phyloP scores from a whole-genome alignment of 192 early-diverging fungal species.

The Diversispora eburnea region DNA sequence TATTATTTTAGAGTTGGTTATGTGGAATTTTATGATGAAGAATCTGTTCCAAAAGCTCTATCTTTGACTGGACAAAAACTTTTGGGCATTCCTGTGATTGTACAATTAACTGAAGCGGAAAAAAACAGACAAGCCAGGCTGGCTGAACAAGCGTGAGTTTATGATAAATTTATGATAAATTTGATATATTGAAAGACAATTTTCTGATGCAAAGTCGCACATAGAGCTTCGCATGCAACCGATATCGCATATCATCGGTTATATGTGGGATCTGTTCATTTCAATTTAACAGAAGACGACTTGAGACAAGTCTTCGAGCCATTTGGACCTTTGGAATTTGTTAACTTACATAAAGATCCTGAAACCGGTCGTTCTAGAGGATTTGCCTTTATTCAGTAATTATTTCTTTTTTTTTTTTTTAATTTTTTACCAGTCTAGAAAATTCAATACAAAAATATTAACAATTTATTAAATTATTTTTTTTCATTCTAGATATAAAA shows the following conservation, averaged over 20 bases:
- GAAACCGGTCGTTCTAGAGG: slow-evolving; percentile 72
- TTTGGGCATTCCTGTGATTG: slow-evolving; percentile 90
- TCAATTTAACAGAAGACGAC: slow-evolving; percentile 68
- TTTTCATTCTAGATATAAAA: slow-evolving; percentile 50
- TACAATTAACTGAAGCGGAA: slow-evolving; percentile 88
- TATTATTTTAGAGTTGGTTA: slow-evolving; percentile 77
- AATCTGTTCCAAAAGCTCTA: slow-evolving; percentile 81
- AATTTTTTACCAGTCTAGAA: not conserved
- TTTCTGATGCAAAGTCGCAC: slow-evolving; percentile 28
- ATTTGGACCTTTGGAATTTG: slow-evolving; percentile 80
- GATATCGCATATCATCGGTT: slow-evolving; percentile 57
- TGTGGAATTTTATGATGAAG: slow-evolving; percentile 91
- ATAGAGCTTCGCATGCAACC: slow-evolving; percentile 29
- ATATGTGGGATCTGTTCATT: slow-evolving; percentile 61
- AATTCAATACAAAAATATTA: not conserved
- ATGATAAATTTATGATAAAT: slow-evolving; percentile 36
- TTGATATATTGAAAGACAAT: slow-evolving; percentile 26
- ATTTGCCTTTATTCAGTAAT: slow-evolving; percentile 78
- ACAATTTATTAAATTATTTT: not conserved
- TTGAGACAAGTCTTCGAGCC: slow-evolving; percentile 75
- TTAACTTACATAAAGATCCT: slow-evolving; percentile 73
- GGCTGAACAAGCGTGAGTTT: slow-evolving; percentile 53
- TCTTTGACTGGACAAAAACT: slow-evolving; percentile 79
- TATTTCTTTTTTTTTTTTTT: too few relatives aligned
- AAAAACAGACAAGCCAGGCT: slow-evolving; percentile 78